These are phyloP conservation scores for Puccinia horiana DNA, from an alignment of 1,284 basidiomycete genomes.

Conservation along the genomic window DNA sequence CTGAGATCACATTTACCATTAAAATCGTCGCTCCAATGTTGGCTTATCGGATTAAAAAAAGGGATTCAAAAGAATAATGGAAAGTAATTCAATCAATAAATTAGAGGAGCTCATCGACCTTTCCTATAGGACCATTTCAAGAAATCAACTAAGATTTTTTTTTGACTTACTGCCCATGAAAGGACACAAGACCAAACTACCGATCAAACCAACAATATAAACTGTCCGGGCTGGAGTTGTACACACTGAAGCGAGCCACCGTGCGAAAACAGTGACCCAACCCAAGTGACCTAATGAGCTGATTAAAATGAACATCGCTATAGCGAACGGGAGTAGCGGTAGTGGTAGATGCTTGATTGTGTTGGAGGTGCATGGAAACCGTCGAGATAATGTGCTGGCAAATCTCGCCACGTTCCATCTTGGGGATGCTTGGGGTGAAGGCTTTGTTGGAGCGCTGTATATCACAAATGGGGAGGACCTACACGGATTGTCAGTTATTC, in stretches of 20 bases:
- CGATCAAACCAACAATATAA: constrained; percentile 33
- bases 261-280: constrained; percentile 85
- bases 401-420: constrained; percentile 47
- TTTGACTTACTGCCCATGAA: constrained; percentile 62
- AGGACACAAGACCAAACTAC: constrained; percentile 59
- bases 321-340: constrained; percentile 83
- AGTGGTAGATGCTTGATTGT: constrained; percentile 74
- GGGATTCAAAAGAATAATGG: background rate
- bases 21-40: constrained; percentile 93
- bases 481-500: background rate
- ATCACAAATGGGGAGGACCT: background rate
- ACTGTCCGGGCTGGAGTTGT: constrained; percentile 52
- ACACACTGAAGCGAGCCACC: constrained; percentile 66
- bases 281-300: constrained; percentile 78
- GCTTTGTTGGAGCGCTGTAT: constrained; percentile 45
- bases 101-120: no score
- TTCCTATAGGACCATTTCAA: no score
- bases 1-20: constrained; percentile 66
- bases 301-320: constrained; percentile 92
- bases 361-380: constrained; percentile 75
- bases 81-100: background rate
- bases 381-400: constrained; percentile 51
- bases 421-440: constrained; percentile 14
- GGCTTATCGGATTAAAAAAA: background rate
- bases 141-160: no score